Evolutionary conservation across 2,329 filamentous ascomycete genomes (phyloP), one percentile per base, ranked within the genome.

Genomic region (Colletotrichum costaricense): DNA sequence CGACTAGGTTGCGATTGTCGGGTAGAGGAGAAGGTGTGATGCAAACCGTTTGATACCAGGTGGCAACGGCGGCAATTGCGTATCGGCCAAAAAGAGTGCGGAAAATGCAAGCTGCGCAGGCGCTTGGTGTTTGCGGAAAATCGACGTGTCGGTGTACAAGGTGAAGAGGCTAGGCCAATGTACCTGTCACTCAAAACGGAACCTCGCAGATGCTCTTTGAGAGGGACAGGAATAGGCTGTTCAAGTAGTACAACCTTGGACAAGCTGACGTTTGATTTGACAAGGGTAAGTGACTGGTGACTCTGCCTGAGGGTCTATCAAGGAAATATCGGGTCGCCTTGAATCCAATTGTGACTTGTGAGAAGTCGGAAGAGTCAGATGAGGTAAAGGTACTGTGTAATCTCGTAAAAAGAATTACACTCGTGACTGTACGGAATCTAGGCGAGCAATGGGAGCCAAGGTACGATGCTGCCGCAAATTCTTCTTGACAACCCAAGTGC

Each of bases 61-160:
- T 58, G 52, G 69, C 24, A 28, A 35, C 28, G 57, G 24, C 49
- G 69, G 57, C 16, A 68, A 63, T 58, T 59, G 65, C 59, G 35
- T 58, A 55, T 64, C 30, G 12, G 46, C 46, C 16, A 42, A 42
- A 38, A 54, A 14, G 22, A 62, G 22, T 24, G 56, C 63, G 57
- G 59, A n/a, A 33, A 55, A 66, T 67, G 69, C 58, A 72, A 46
- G 63, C 57, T 59, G 72, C 49, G 38, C 38, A 42, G 38, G 38
- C 14, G 73, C 28, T 54, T 62, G 46, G 38, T 26, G 63, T 58
- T 49, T 70, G 52, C 14, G 62, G 65, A 62, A 69, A 58, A 62
- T 54, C 58, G 60, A 56, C 46, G 66, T 72, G 66, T 73, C 67
- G 67, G 70, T 73, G 67, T 73, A 35, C 30, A 65, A 65, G 70